Conservation (phyloP, 2,329 filamentous ascomycete species). For the Fusarium succisae region DNA sequence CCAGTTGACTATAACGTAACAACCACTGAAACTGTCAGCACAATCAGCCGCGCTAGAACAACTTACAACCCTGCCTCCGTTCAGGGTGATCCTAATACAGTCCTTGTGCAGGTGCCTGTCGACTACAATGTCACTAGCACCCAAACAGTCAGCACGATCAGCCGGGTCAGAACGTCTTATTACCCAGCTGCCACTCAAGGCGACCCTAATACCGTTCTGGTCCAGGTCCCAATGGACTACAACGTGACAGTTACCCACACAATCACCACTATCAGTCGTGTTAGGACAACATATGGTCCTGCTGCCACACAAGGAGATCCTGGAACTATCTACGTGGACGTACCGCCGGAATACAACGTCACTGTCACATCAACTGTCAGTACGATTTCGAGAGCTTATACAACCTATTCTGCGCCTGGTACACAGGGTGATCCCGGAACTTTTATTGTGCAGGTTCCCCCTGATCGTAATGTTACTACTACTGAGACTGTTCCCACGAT, state of each 20-base stretch:
- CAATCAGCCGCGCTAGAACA: not conserved
- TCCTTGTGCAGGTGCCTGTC: conserved; percentile 5
- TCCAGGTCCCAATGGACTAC: not conserved
- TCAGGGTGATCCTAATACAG: conserved; percentile 11
- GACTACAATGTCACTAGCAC: not conserved
- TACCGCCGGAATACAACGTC: not conserved
- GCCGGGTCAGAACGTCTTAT: not conserved
- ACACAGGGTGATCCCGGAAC: conserved; percentile 7
- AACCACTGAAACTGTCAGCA: not conserved
- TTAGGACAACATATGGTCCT: not conserved
- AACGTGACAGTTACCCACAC: conserved; percentile 5
- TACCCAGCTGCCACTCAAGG: not conserved
- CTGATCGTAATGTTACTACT: not conserved
- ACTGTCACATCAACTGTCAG: not conserved
- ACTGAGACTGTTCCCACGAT: not conserved
- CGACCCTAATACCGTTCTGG: not conserved
- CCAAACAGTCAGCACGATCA: not conserved
- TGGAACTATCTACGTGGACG: not conserved
- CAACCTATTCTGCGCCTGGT: not conserved
- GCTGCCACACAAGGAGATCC: conserved; percentile 11
- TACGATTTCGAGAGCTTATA: not conserved
- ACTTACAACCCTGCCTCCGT: not conserved
- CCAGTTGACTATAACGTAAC: not conserved
- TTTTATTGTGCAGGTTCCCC: conserved; percentile 1
- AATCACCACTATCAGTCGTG: not conserved